These are phyloP conservation scores for Fusarium cyanostomum DNA, from an alignment of 2,329 filamentous ascomycete species.

Conservation along the genomic window DNA sequence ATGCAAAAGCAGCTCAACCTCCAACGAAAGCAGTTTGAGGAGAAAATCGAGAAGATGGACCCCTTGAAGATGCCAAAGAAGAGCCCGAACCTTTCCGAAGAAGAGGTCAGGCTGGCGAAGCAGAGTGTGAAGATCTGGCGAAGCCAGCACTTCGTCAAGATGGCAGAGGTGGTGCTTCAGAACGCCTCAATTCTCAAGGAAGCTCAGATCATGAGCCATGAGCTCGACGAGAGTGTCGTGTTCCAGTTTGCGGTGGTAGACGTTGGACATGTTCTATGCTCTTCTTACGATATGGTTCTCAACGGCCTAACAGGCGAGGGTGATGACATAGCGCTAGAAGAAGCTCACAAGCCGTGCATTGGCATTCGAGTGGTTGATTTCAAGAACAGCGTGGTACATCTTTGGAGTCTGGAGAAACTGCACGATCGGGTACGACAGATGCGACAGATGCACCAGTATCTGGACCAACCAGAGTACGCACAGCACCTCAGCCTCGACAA, in stretches of 20 bases:
- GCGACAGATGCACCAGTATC: conserved; percentile 96
- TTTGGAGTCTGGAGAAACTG: conserved; percentile 96
- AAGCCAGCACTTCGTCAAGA: conserved; percentile 85
- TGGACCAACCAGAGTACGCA: conserved; percentile 93
- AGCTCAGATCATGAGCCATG: conserved; percentile 97
- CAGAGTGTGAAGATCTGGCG: conserved; percentile 79
- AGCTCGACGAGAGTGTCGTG: conserved; percentile 89
- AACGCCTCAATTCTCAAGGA: conserved; percentile 91
- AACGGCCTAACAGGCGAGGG: conserved; percentile 90
- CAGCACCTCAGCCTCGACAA: conserved; percentile 93
- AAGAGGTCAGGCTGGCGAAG: conserved; percentile 76
- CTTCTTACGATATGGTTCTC: conserved; percentile 95
- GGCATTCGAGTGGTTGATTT: conserved; percentile 92
- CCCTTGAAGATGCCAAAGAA: conserved; percentile 69
- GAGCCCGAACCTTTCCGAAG: conserved; percentile 72
- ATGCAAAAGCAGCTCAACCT: conserved; percentile 87
- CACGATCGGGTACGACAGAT: conserved; percentile 87
- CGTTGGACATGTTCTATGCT: conserved; percentile 85
- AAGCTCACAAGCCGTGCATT: conserved; percentile 87
- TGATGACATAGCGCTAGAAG: conserved; percentile 81
- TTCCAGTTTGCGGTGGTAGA: conserved; percentile 97
- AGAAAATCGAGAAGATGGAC: conserved; percentile 80
- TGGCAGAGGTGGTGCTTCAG: conserved; percentile 92
- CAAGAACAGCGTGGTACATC: conserved; percentile 82
- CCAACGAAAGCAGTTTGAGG: conserved; percentile 86